phyloP scores from a whole-genome alignment of 2,329 filamentous ascomycete species.

The Aureobasidium sp. region DNA sequence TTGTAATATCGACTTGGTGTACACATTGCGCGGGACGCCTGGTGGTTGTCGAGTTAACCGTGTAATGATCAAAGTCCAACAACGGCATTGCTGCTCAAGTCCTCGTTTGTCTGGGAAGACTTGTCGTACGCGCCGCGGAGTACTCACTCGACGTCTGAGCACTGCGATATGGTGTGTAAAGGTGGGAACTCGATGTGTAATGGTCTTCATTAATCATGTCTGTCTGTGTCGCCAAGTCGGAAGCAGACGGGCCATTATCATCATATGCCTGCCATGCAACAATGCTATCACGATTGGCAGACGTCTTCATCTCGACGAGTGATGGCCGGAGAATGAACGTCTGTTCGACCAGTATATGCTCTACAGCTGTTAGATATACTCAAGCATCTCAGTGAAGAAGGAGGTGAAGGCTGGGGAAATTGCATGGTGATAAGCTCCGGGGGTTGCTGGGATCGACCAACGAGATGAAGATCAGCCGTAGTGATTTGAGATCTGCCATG shows the following conservation, averaged over 20 bases:
- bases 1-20: background rate
- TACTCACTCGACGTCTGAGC: background rate
- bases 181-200: background rate
- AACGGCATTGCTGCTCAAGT: background rate
- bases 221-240: background rate
- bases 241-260: background rate
- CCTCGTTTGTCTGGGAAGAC: background rate
- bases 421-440: background rate
- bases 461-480: constrained; percentile 13
- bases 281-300: background rate
- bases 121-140: background rate
- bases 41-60: background rate
- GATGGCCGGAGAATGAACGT: background rate
- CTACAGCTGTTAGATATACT: background rate
- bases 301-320: background rate
- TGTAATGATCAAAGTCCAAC: background rate
- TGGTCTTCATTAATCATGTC: background rate
- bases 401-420: background rate
- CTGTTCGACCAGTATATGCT: background rate
- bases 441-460: background rate
- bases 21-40: background rate
- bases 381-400: background rate
- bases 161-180: background rate
- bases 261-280: background rate
- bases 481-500: constrained; percentile 5